Base-by-base conservation (phyloP, 441 rosid species). In the Erodium moschatum region DNA sequence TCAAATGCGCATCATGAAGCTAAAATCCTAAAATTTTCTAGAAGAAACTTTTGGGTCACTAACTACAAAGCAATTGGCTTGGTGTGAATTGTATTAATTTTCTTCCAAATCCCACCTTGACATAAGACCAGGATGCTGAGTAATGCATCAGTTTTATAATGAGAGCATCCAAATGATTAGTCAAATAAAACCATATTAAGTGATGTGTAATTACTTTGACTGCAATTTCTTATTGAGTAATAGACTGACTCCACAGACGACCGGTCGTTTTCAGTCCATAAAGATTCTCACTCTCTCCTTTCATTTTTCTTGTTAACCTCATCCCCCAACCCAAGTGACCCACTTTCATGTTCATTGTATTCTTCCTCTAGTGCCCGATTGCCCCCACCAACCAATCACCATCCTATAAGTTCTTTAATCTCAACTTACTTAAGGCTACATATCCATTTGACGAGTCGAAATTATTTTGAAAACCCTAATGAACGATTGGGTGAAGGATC, bases 241-340 rank as follows among this genome's bases (percentile, higher is more conserved):
- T 24, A 24, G 27, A 24, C 27, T 24, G 27, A 24, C 27, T 24
- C 27, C 27, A 24, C 15, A 13, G 56, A 10, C 12, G 74, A 63
- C 74, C 70, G 60, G 77, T 73, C 84, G 20, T 64, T 66, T 33
- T 75, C 77, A 42, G 2, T 42, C 58, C 69, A 6, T 35, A 68
- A 73, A 27, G 65, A 73, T 77, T 58, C 74, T 10, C 9, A 9
- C 64, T 20, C 69, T 15, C 15, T 48, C 15, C 4, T 48, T 48
- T 24, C 42, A 48, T 48, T 48, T 48, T 48, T 48, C 56, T 48
- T 13, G 5, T 48, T 48, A 48, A 13, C 56, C 56, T 48, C 56
- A 48, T 48, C 56, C 15, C 27, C n/a, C n/a, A n/a, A n/a, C 52
- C 15, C 11, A 13, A 11, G 4, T 48, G 56, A 11, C 56, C n/a